Percentiles rank a stretch among this genome's conserved stretches.
Conservation (phyloP, 768 basidiomycete species). For the Lentinula raphanica region DNA sequence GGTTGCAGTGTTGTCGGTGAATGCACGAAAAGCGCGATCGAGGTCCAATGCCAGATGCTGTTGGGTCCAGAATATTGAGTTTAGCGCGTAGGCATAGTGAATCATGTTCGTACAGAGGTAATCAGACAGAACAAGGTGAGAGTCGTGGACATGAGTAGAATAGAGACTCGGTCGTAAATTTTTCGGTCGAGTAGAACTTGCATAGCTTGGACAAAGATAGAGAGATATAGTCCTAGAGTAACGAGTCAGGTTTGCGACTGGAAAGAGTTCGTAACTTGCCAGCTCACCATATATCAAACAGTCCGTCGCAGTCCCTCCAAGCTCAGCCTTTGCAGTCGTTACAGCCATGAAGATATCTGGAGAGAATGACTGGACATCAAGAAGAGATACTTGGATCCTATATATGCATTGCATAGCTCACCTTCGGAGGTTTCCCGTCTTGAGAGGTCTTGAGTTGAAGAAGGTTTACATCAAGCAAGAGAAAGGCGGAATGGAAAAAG, state of each 20-base stretch:
- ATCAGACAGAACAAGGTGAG: constrained; percentile 3
- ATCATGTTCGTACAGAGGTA: background rate
- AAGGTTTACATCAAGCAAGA: too few relatives aligned
- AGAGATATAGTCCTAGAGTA: background rate
- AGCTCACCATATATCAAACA: background rate
- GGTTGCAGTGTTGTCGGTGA: constrained; percentile 2
- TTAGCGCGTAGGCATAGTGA: background rate
- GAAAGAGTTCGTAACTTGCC: background rate
- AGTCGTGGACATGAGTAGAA: background rate
- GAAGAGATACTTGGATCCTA: too few relatives aligned
- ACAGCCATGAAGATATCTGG: background rate
- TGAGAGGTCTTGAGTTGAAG: too few relatives aligned
- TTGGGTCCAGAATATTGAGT: background rate
- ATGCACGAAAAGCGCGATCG: constrained; percentile 6
- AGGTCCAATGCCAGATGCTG: constrained; percentile 4
- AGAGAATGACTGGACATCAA: too few relatives aligned
- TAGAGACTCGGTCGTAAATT: background rate
- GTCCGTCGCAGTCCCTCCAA: background rate
- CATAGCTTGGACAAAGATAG: background rate
- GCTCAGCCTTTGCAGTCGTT: constrained; percentile 1
- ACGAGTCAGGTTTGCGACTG: background rate
- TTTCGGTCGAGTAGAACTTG: background rate
- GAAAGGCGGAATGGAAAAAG: too few relatives aligned
- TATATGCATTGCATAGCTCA: too few relatives aligned
- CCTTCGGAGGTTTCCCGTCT: too few relatives aligned